A percentile compares a stretch with the other conserved stretches of the same genome.
These are phyloP conservation scores for Syzygium aqueum DNA, from an alignment of 345 rosid species.

Conservation along the genomic window DNA sequence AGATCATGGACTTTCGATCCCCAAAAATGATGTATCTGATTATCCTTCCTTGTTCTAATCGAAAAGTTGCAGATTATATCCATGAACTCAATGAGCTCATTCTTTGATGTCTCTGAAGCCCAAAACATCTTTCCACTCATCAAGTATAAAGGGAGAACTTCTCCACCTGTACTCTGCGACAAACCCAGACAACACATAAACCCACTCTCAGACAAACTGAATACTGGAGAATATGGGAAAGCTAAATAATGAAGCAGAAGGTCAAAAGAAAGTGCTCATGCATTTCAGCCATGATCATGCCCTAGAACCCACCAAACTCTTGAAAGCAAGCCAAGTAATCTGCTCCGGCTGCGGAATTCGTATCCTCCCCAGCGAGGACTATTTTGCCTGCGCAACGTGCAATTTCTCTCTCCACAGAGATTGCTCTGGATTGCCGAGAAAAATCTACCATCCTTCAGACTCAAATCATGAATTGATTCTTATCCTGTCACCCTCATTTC, in stretches of 20 bases:
- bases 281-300: conserved; percentile 6
- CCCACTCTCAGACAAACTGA: neutral
- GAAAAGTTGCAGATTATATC: neutral
- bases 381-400: neutral
- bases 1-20: neutral
- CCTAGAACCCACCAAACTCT: neutral
- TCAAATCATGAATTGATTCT: neutral
- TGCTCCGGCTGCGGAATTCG: neutral
- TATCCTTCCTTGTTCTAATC: neutral
- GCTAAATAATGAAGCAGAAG: neutral
- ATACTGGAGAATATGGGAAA: neutral
- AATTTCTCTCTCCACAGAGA: neutral
- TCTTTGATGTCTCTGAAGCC: no score
- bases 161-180: neutral
- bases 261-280: neutral
- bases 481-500: neutral
- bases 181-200: no score
- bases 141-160: neutral
- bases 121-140: no score
- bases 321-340: neutral
- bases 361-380: neutral
- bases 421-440: conserved; percentile 1
- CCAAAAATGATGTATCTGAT: neutral
- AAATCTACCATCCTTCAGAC: conserved; percentile 1
- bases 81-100: no score